Percentiles rank a stretch among this genome's conserved stretches.
Evolutionary conservation across 2,329 filamentous ascomycete species (phyloP).

Genomic region (Botryosphaeria dothidea): DNA sequence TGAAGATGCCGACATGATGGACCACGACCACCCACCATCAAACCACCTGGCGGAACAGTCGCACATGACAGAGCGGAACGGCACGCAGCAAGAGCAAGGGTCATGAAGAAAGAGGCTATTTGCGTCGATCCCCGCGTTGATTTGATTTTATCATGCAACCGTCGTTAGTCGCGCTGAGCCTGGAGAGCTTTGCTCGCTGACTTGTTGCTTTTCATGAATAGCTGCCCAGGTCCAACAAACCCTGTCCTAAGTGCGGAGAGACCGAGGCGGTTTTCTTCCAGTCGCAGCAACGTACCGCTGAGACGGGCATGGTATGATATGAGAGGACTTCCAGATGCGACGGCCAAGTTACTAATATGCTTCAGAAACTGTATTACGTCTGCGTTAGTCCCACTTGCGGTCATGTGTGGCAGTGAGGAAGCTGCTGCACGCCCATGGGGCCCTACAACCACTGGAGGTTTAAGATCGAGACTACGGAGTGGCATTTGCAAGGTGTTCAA

Average conservation of each 20-base stretch:
- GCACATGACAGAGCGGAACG: conserved; percentile 16
- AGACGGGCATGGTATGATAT: conserved; percentile 90
- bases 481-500: not conserved
- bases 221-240: conserved; percentile 87
- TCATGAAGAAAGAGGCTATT: not conserved
- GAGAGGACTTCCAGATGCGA: not conserved
- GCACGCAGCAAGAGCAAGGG: conserved; percentile 24
- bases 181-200: conserved; percentile 33
- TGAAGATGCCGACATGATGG: conserved; percentile 19
- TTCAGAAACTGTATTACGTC: conserved; percentile 61
- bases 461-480: not conserved
- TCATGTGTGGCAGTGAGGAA: conserved; percentile 68
- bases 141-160: conserved; percentile 11
- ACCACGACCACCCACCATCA: conserved; percentile 18
- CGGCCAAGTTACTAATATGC: not conserved
- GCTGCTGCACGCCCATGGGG: not conserved
- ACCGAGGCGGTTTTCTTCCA: conserved; percentile 98
- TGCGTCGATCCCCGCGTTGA: conserved; percentile 3
- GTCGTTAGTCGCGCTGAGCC: conserved; percentile 19
- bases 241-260: conserved; percentile 81
- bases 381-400: conserved; percentile 93
- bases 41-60: not conserved
- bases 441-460: not conserved
- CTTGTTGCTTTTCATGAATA: conserved; percentile 59
- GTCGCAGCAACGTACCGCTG: conserved; percentile 92